phyloP scores from a whole-genome alignment of 495 filamentous ascomycete genomes.

The Penicillium canescens region DNA sequence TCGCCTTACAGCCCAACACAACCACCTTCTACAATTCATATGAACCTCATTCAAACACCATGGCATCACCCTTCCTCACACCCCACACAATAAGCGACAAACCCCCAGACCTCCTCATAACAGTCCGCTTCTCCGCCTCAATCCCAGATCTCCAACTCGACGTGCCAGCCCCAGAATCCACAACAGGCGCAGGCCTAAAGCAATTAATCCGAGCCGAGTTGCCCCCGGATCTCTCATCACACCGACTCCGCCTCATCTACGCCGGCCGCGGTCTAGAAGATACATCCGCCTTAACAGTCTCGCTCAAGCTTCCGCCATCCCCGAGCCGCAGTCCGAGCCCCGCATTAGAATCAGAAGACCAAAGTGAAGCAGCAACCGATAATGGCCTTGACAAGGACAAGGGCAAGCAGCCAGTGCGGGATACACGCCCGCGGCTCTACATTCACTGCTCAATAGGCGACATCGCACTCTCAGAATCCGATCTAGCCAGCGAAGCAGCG shows the following conservation, averaged over 20 bases:
- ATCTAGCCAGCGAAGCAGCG: conserved; percentile 68
- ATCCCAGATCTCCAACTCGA: conserved; percentile 81
- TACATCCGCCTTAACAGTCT: conserved; percentile 58
- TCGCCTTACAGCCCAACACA: background rate
- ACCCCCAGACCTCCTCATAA: conserved; percentile 60
- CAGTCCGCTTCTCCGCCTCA: conserved; percentile 83
- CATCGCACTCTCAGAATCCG: conserved; percentile 57
- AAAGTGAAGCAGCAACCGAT: conserved; percentile 24
- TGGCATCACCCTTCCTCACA: conserved; percentile 23
- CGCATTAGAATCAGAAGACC: conserved; percentile 27
- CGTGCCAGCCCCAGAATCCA: conserved; percentile 63
- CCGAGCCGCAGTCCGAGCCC: conserved; percentile 37
- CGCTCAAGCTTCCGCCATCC: conserved; percentile 61
- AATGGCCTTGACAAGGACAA: conserved; percentile 39
- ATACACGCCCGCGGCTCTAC: conserved; percentile 58
- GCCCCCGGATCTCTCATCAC: conserved; percentile 56
- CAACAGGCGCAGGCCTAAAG: conserved; percentile 74
- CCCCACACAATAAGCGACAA: conserved; percentile 15
- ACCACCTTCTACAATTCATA: too few relatives aligned
- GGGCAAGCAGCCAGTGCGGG: conserved; percentile 55
- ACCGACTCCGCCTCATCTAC: conserved; percentile 83
- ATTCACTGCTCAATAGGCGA: conserved; percentile 88
- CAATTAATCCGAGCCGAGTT: conserved; percentile 77
- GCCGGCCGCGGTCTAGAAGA: conserved; percentile 81
- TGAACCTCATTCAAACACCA: background rate